Conservation (phyloP, 495 filamentous ascomycete species). For the Penicillium daleae region DNA sequence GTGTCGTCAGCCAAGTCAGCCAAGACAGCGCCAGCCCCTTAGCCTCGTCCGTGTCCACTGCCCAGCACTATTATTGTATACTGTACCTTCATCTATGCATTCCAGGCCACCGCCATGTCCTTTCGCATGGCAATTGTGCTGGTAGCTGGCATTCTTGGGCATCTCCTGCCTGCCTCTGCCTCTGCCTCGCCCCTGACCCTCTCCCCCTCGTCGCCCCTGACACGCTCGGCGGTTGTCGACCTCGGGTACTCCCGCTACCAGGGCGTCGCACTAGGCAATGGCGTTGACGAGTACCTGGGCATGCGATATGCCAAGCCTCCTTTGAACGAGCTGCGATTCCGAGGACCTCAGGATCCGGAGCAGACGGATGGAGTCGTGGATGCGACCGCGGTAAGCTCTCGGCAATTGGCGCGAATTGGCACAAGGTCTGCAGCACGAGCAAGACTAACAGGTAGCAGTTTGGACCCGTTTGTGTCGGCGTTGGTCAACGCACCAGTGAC, state of each 20-base stretch:
- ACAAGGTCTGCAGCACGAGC: not conserved
- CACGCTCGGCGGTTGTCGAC: slow-evolving; percentile 30
- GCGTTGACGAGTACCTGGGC: slow-evolving; percentile 61
- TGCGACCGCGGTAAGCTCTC: slow-evolving; percentile 39
- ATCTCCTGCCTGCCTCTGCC: slow-evolving; percentile 14
- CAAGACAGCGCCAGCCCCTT: no score
- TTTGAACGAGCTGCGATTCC: slow-evolving; percentile 56
- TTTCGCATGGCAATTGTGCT: slow-evolving; percentile 11
- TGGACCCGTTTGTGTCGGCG: slow-evolving; percentile 44
- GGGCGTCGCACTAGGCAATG: slow-evolving; percentile 38
- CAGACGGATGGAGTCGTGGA: slow-evolving; percentile 35
- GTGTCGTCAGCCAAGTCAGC: slow-evolving; percentile 12
- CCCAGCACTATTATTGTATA: not conserved
- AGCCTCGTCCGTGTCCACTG: no score
- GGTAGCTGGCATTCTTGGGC: slow-evolving; percentile 14
- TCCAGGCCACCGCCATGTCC: slow-evolving; percentile 1
- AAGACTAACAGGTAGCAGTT: slow-evolving; percentile 29
- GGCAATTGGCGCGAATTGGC: not conserved
- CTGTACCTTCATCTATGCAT: not conserved
- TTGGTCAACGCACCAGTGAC: slow-evolving; percentile 38
- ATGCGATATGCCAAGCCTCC: slow-evolving; percentile 64
- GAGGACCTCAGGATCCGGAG: slow-evolving; percentile 54
- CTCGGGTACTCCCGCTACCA: slow-evolving; percentile 45
- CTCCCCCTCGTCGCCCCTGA: not conserved
- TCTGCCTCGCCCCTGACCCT: slow-evolving; percentile 8